Percentiles rank a stretch among this genome's conserved stretches.
These are phyloP conservation scores for Bipolaris cookei DNA, from an alignment of 2,329 filamentous ascomycete species.

Conservation along the genomic window DNA sequence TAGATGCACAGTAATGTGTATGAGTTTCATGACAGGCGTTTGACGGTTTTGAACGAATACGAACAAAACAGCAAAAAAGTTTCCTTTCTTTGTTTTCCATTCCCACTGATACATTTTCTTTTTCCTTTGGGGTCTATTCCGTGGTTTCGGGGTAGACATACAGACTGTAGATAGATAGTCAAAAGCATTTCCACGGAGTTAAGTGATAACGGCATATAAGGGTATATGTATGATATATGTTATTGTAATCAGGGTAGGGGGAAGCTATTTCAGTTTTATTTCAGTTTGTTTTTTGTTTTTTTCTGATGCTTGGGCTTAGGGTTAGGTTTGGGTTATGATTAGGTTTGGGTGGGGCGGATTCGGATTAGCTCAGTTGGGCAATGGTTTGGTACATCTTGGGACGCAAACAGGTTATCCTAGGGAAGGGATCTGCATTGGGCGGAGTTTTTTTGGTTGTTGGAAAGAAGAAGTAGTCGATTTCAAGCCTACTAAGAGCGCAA, in stretches of 20 bases:
- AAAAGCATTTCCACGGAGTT: slow-evolving; percentile 19
- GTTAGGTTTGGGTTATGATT: background rate
- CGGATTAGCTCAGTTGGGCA: background rate
- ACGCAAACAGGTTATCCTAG: background rate
- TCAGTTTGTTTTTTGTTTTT: slow-evolving; percentile 11
- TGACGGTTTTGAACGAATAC: slow-evolving; percentile 20
- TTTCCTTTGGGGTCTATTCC: slow-evolving; percentile 13
- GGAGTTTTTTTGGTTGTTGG: slow-evolving; percentile 6
- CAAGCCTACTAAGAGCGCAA: slow-evolving; percentile 1
- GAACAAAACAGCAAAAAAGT: slow-evolving; percentile 12
- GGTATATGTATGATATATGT: slow-evolving; percentile 29
- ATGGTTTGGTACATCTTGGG: background rate
- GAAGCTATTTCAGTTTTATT: slow-evolving; percentile 19
- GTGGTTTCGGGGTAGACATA: slow-evolving; percentile 5
- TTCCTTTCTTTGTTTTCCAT: background rate
- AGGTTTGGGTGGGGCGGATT: slow-evolving; percentile 1
- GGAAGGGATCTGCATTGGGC: slow-evolving; percentile 17
- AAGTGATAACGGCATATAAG: background rate
- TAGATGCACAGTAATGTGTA: slow-evolving; percentile 23
- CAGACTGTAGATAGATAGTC: slow-evolving; percentile 14
- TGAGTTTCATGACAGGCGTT: slow-evolving; percentile 15
- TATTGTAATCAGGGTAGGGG: slow-evolving; percentile 22
- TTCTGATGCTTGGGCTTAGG: slow-evolving; percentile 1
- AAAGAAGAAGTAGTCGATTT: slow-evolving; percentile 4
- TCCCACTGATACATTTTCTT: background rate